Conservation (phyloP, 257 asterid species). For the Salvia splendens region DNA sequence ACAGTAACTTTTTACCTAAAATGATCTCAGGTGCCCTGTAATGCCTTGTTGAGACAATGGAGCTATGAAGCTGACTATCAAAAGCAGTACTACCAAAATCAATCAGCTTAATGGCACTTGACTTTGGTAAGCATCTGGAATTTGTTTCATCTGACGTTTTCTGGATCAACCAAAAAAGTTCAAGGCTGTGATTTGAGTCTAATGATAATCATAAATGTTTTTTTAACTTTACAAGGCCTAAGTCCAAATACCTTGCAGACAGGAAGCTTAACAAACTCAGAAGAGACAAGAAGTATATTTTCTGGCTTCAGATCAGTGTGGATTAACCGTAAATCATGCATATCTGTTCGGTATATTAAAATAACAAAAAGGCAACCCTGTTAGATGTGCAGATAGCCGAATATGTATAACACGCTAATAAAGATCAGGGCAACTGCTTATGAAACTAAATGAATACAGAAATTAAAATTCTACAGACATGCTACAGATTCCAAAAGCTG, state of each 20-base stretch:
- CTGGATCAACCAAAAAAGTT: constrained; percentile 53
- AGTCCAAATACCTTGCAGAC: constrained; percentile 50
- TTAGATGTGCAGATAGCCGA: constrained; percentile 35
- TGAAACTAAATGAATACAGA: constrained; percentile 36
- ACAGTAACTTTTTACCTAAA: constrained; percentile 52
- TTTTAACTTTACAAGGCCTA: constrained; percentile 32
- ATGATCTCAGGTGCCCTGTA: constrained; percentile 68
- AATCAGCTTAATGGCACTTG: constrained; percentile 66
- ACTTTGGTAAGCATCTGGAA: constrained; percentile 65
- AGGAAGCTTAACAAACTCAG: constrained; percentile 57
- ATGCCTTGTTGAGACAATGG: constrained; percentile 64
- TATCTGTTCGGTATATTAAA: constrained; percentile 43
- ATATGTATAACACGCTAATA: constrained; percentile 25
- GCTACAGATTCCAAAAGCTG: constrained; percentile 77
- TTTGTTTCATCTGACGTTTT: constrained; percentile 50
- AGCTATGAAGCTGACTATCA: constrained; percentile 50
- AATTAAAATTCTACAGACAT: constrained; percentile 54
- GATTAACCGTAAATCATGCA: constrained; percentile 58
- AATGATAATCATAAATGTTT: constrained; percentile 34
- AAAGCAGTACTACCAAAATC: constrained; percentile 62
- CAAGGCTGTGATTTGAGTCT: constrained; percentile 18
- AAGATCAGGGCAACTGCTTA: constrained; percentile 32
- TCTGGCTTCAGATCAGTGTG: constrained; percentile 70
- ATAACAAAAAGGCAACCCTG: constrained; percentile 18
- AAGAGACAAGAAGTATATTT: constrained; percentile 59